Evolutionary conservation across 2,329 filamentous ascomycete species (phyloP), one percentile per base, ranked within the genome.

Genomic region (Calonectria honghensis): DNA sequence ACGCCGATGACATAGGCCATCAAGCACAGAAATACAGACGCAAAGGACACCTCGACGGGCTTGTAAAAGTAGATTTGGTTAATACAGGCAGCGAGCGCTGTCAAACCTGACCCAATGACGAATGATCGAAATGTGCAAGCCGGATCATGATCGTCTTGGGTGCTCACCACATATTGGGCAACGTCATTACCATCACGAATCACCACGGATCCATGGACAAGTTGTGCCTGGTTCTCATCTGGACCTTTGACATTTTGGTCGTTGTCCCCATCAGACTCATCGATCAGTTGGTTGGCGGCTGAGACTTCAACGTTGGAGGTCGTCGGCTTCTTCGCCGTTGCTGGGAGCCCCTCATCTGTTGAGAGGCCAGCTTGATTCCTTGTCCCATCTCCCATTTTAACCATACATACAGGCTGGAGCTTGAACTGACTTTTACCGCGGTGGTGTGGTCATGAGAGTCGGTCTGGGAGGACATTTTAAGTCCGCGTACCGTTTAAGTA

Each of bases 21-120:
- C 35, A 63, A 6, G 27, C 57, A 63, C 24, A 63, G n/a, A 41
- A 63, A 41, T 31, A 63, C 57, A 14, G 57, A 63, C 1, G 57
- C 57, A 29, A 63, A 63, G 6, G 57, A 63, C 14, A 63, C 35
- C 7, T 63, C 57, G 10, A 45, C 57, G 11, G 57, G 57, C 7
- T 63, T 63, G 16, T 63, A 63, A 39, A 41, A 63, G 57, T 63
- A 63, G 24, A 63, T 63, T n/a, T 63, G 57, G 35, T 63, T 41
- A 27, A 63, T 63, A n/a, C 57, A 63, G 14, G 57, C 57, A 29
- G 57, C 57, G 10, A 63, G 57, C 0, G 35, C 57, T 1, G 57
- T 63, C 37, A 63, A 37, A 2, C 57, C 57, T 2, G 57, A 63
- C 3, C 57, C 57, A 16, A 63, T 41, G 6, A 63, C 41, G 24